phyloP scores from a whole-genome alignment of 257 asterid genomes.

The Paraleonurus japonicus region DNA sequence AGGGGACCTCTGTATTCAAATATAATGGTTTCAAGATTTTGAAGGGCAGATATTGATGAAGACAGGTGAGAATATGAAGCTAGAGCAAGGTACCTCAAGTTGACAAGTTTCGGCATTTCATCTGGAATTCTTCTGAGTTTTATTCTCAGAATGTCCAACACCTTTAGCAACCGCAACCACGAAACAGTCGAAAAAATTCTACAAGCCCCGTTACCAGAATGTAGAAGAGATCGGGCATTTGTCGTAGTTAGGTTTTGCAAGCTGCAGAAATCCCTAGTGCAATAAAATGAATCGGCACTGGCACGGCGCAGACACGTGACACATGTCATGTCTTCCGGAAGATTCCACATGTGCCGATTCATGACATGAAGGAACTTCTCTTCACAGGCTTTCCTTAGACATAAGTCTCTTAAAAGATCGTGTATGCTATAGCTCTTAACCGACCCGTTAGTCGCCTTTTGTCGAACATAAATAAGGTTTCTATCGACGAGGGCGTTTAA shows the following conservation, averaged over 20 bases:
- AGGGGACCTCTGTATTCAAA: background rate
- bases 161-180: background rate
- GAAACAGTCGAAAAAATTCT: background rate
- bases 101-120: background rate
- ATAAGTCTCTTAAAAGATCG: background rate
- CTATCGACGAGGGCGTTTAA: background rate
- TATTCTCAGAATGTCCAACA: background rate
- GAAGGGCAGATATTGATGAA: background rate
- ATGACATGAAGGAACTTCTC: background rate
- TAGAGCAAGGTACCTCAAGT: background rate
- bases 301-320: background rate
- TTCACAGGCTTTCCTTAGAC: background rate
- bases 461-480: background rate
- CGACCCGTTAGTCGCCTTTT: background rate
- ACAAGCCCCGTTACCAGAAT: background rate
- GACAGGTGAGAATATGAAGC: background rate
- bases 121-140: background rate
- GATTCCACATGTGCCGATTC: background rate
- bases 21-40: background rate
- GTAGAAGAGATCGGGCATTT: background rate
- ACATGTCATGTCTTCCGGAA: background rate
- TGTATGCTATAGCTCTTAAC: background rate
- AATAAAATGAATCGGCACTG: background rate
- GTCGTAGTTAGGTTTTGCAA: background rate
- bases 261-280: background rate